Conservation (phyloP, 2,329 filamentous ascomycete genomes). For the Penicillium thymicola region DNA sequence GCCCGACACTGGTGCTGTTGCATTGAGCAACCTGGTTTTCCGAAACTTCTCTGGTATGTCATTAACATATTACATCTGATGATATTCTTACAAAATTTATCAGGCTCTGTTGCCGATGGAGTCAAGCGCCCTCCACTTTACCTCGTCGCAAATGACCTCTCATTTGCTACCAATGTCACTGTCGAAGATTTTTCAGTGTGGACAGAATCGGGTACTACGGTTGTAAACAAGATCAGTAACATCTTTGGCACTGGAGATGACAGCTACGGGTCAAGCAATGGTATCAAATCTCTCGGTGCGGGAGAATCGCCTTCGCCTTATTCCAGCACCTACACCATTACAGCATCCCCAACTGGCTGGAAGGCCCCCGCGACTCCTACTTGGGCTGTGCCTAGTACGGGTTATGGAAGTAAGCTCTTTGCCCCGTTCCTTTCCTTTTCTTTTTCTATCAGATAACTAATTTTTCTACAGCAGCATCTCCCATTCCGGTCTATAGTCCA, state of each 20-base stretch:
- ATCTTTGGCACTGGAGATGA: slow-evolving; percentile 34
- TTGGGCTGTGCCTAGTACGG: slow-evolving; percentile 31
- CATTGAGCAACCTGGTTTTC: slow-evolving; percentile 25
- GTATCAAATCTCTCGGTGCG: not conserved
- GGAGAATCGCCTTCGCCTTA: not conserved
- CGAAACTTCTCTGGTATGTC: slow-evolving; percentile 22
- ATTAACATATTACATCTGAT: not conserved
- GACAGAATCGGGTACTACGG: slow-evolving; percentile 25
- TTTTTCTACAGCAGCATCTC: slow-evolving; percentile 6
- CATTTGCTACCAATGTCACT: slow-evolving; percentile 31
- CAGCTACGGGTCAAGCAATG: slow-evolving; percentile 18
- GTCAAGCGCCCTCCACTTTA: slow-evolving; percentile 28
- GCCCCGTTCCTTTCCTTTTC: not conserved
- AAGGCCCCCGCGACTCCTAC: slow-evolving; percentile 26
- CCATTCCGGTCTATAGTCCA: slow-evolving; percentile 34
- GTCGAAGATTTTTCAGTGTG: slow-evolving; percentile 36
- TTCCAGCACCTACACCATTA: slow-evolving; percentile 28
- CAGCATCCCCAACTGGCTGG: slow-evolving; percentile 30
- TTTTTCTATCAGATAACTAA: not conserved
- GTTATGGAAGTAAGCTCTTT: slow-evolving; percentile 29
- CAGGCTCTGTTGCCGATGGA: slow-evolving; percentile 34
- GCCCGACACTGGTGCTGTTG: slow-evolving; percentile 24
- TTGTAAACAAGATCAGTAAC: slow-evolving; percentile 36
- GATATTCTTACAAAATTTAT: not conserved
- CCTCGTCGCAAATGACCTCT: slow-evolving; percentile 33